These are phyloP conservation scores for Curvularia sp. DNA, from an alignment of 2,329 filamentous ascomycete genomes.

Conservation along the genomic window DNA sequence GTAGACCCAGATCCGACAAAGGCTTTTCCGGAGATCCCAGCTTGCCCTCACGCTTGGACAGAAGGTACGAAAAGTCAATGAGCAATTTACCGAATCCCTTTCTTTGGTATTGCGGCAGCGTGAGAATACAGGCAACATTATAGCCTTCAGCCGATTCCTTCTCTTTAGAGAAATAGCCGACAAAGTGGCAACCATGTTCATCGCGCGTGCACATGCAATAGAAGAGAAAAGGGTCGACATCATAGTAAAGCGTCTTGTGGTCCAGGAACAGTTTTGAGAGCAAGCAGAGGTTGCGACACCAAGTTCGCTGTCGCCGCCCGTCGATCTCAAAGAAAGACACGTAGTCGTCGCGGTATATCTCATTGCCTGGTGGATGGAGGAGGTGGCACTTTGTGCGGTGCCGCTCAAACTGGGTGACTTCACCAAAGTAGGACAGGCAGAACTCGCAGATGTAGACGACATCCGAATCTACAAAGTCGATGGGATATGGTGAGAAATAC, in stretches of 20 bases:
- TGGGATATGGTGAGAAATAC: slow-evolving; percentile 98
- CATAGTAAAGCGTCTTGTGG: slow-evolving; percentile 98
- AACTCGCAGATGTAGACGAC: slow-evolving; percentile 97
- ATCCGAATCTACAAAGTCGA: slow-evolving; percentile 85
- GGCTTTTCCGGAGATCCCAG: slow-evolving; percentile 97
- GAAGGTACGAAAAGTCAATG: slow-evolving; percentile 97
- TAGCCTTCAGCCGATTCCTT: slow-evolving; percentile 97
- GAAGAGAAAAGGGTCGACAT: slow-evolving; percentile 98
- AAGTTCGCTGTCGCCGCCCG: slow-evolving; percentile 89
- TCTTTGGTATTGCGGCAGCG: slow-evolving; percentile 92
- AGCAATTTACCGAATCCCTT: slow-evolving; percentile 92
- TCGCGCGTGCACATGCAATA: slow-evolving; percentile 95
- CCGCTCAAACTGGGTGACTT: slow-evolving; percentile 79
- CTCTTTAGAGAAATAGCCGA: slow-evolving; percentile 99
- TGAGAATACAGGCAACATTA: slow-evolving; percentile 97
- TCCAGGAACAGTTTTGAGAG: slow-evolving; percentile 96
- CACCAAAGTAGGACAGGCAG: slow-evolving; percentile 88
- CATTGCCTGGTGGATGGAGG: slow-evolving; percentile 93
- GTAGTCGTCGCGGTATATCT: slow-evolving; percentile 94
- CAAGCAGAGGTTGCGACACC: slow-evolving; percentile 94
- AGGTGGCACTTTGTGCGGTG: slow-evolving; percentile 91
- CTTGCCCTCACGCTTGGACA: slow-evolving; percentile 93
- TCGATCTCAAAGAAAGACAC: slow-evolving; percentile 98
- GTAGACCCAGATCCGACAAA: slow-evolving; percentile 86
- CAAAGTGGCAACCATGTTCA: slow-evolving; percentile 88